Base-by-base conservation (phyloP, 2,329 filamentous ascomycete species). In the Botryotinia calthae region DNA sequence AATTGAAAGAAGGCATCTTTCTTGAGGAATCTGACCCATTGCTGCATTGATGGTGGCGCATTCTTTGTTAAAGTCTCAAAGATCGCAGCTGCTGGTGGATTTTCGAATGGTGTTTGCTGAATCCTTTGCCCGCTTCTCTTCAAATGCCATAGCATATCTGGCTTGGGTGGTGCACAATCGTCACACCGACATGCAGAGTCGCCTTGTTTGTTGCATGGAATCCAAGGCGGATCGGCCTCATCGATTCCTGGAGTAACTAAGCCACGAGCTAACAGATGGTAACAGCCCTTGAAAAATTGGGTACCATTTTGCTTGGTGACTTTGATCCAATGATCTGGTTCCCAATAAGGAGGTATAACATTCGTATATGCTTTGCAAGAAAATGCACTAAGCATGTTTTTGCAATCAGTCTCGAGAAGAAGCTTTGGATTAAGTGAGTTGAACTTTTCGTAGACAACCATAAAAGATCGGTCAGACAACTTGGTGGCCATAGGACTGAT, bases 41-140 rank as follows among this genome's bases (percentile, higher is more conserved):
- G 81, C 28, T 83, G 74, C 62, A 86, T 84, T 2, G 84, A 78
- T 0, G 80, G 68, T 3, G 86, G 84, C 20, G 84, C 81, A 28
- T 79, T 78, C 76, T 89, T 89, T 18, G 87, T 77, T 1, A 81
- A 81, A 54, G 82, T 82, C 76, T 90, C 88, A 74, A 85, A 88
- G 0, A 78, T 73, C 2, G 84, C 84, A 44, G 87, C 87, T 73
- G 84, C 82, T 72, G 83, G 78, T 0, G 84, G 83, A 75, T 89
- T 83, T 76, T 89, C 88, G 66, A 84, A 85, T 1, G 86, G 82
- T 22, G 80, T 81, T 31, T 85, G 76, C 51, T 80, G 64, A 81
- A 9, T 25, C 2, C 25, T 28, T 34, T 22, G 34, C n/a, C 59
- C 40, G 20, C 40, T 70, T 42, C 10, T 22, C 28, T 72, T 67